Base-by-base conservation (phyloP, 2,329 filamentous ascomycete species). In the Claviceps citrina region DNA sequence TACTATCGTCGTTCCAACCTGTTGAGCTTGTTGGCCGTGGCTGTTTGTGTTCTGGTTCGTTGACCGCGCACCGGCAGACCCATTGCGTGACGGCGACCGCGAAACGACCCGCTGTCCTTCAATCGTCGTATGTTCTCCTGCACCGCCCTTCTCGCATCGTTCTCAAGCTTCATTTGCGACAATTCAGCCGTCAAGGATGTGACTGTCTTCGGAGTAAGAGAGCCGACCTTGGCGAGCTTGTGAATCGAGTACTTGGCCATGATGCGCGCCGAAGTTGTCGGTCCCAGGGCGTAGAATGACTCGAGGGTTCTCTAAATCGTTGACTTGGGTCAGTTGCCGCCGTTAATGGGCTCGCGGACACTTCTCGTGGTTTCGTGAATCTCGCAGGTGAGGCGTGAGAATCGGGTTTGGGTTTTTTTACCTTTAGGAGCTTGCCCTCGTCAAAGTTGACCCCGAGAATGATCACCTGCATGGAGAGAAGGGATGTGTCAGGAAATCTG, bases 81-180 rank as follows among this genome's bases (percentile, higher is more conserved):
- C 81, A 96, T 87, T 42, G 89, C 89, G 67, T 98, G 91, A 49
- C 91, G 70, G 59, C 83, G 78, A 48, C 91, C 91, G 39, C 91
- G 70, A 57, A 93, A 93, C 4, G 81, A 78, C 37, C 87, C 87
- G 67, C 94, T 95, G 53, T 95, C 87, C 57, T 82, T 84, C 59
- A 98, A 54, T 44, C 89, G 70, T 56, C 70, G 70, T 50, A 98
- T 93, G 54, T 96, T 91, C 37, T 94, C 84, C 52, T 80, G 71
- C 28, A 95, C 64, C 43, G 84, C 66, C 55, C 81, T 74, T 53
- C 77, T 70, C 47, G 93, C 70, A 53, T 96, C 87, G 59, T 82
- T 93, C 61, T 95, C 91, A 52, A 96, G 84, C 44, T 82, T 93
- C 84, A 98, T 87, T 40, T 78, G 79, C 13, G 85, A 84, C 31